Evolutionary conservation across 2,329 filamentous ascomycete species (phyloP).

Genomic region (Pseudogymnoascus sp.): DNA sequence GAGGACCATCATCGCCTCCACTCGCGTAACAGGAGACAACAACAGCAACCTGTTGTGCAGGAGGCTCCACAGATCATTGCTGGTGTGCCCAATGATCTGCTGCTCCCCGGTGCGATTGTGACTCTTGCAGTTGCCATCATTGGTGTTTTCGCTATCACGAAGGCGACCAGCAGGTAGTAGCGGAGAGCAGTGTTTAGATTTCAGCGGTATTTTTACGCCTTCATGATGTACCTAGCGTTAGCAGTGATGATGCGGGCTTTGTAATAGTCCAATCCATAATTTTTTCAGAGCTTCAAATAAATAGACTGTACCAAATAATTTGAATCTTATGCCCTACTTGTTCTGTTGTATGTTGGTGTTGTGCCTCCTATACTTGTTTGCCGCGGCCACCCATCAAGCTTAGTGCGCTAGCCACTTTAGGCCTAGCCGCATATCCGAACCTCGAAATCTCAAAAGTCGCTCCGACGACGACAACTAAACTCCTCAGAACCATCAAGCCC

Average conservation of each 20-base stretch:
- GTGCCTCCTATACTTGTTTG: background rate
- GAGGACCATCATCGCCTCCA: constrained; percentile 22
- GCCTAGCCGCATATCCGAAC: background rate
- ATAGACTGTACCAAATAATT: constrained; percentile 5
- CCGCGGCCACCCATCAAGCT: background rate
- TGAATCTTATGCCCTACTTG: background rate
- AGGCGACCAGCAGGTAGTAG: constrained; percentile 45
- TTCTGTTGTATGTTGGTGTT: background rate
- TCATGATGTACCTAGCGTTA: constrained; percentile 9
- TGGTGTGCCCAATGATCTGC: constrained; percentile 86
- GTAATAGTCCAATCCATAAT: background rate
- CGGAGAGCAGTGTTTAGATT: background rate
- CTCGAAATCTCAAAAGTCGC: constrained; percentile 21
- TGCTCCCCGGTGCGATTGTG: constrained; percentile 88
- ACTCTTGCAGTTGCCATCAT: constrained; percentile 92
- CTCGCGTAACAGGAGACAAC: background rate
- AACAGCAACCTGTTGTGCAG: constrained; percentile 28
- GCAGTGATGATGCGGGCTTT: constrained; percentile 5
- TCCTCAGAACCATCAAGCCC: constrained; percentile 10
- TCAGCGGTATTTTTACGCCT: constrained; percentile 10
- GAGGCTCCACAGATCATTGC: constrained; percentile 72
- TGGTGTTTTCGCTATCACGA: constrained; percentile 82
- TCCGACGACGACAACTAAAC: constrained; percentile 1
- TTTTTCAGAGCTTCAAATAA: background rate
- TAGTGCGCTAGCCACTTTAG: background rate